Base-by-base conservation (phyloP, 306 rosid genomes). In the Benincasa hispida region DNA sequence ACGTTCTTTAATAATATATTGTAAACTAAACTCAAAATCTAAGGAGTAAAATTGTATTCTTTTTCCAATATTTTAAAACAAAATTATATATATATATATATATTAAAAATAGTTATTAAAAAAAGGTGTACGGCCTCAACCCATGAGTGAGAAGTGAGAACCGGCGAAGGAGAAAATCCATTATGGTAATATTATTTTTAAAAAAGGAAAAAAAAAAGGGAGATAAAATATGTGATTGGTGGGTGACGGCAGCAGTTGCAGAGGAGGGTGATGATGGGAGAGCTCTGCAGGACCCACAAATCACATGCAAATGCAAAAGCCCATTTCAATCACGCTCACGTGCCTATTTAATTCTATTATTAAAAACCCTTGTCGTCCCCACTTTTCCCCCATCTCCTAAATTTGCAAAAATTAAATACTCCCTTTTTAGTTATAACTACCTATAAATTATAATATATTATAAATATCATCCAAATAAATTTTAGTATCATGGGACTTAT, bases 321-420 rank as follows among this genome's bases (percentile, higher is more conserved):
- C 67, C 67, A 28, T 60, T 15, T 60, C 37, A n/a, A n/a, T 6
- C 19, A 42, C 54, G 34, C 18, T 42, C 75, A 70, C 75, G 75
- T 70, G 75, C 58, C 75, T 22, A 47, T 68, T 70, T 24, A 70
- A 70, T 70, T 70, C 51, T 37, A 37, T 61, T 61, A 25, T 59
- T 59, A 13, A 65, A 65, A 65, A 18, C 6, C 18, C 4, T 17
- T 1, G 1, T 35, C 1, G 47, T 47, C 25, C 70, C 70, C 70
- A 34, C 70, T 9, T 18, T 12, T 15, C 12, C 12, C 10, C 35
- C 69, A 32, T 32, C 27, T 8, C 0, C 14, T 18, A 34, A 9
- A 9, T 42, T 42, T n/a, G n/a, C n/a, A n/a, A n/a, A n/a, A n/a
- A n/a, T n/a, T n/a, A n/a, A n/a, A n/a, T n/a, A n/a, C n/a, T n/a